Evolutionary conservation across 1,139 yeast genomes (phyloP).

Genomic region (Yarrowia galli): DNA sequence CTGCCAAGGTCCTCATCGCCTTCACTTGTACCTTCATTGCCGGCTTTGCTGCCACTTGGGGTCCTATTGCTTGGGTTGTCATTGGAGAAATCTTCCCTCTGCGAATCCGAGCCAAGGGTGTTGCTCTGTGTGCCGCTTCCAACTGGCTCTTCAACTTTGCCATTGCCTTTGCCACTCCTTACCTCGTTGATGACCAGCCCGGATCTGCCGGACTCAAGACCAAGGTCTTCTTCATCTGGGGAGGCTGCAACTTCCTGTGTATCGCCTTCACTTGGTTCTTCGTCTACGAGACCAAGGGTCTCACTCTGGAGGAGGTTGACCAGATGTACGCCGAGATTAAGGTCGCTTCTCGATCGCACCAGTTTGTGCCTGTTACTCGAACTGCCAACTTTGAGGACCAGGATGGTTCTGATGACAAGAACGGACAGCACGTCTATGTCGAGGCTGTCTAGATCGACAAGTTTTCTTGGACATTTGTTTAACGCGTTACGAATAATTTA

Average conservation of each 20-base stretch:
- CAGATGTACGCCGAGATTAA: constrained; percentile 52
- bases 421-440: constrained; percentile 13
- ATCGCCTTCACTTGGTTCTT: constrained; percentile 67
- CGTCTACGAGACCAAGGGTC: constrained; percentile 75
- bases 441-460: constrained; percentile 6
- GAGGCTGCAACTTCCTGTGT: constrained; percentile 53
- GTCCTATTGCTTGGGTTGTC: constrained; percentile 73
- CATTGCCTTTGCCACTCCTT: constrained; percentile 72
- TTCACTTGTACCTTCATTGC: constrained; percentile 77
- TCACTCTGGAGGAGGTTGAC: constrained; percentile 76
- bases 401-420: constrained; percentile 1
- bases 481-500: constrained; percentile 5
- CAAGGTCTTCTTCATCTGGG: constrained; percentile 71
- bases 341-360: no score
- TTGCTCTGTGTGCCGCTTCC: constrained; percentile 73
- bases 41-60: constrained; percentile 83
- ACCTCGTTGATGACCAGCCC: constrained; percentile 66
- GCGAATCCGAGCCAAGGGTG: constrained; percentile 73
- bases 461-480: background rate
- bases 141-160: constrained; percentile 81
- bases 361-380: no score
- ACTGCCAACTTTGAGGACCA: background rate
- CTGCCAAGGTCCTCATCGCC: constrained; percentile 74
- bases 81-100: constrained; percentile 74
- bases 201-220: constrained; percentile 59